Conservation (phyloP, 225 moss, liverwort and hornwort species). For the Polytrichum formosum region DNA sequence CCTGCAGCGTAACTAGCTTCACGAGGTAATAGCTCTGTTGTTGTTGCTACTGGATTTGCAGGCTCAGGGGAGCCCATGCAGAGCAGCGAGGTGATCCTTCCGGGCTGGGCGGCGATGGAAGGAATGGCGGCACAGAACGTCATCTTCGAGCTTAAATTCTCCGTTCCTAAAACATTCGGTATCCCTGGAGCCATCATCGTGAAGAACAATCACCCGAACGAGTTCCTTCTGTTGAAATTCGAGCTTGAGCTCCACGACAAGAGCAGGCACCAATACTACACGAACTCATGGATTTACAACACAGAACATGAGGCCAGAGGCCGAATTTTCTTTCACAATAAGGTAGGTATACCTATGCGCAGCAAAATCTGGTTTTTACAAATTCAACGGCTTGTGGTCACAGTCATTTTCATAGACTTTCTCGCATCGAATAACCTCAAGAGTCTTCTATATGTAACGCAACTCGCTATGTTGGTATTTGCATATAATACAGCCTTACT, state of each 20-base stretch:
- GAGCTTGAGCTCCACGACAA: conserved; percentile 28
- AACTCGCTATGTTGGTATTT: too few species aligned
- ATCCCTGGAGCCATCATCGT: conserved; percentile 66
- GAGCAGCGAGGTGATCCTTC: conserved; percentile 20
- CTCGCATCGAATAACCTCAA: too few species aligned
- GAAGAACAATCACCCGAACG: conserved; percentile 62
- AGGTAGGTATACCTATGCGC: conserved; percentile 18
- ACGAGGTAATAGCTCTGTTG: too few species aligned
- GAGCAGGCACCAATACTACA: conserved; percentile 29
- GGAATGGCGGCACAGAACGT: conserved; percentile 13
- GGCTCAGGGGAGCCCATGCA: conserved; percentile 13
- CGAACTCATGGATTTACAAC: conserved; percentile 65
- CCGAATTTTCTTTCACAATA: conserved; percentile 72
- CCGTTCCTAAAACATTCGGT: conserved; percentile 51
- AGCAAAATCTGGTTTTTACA: too few species aligned
- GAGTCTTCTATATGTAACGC: too few species aligned
- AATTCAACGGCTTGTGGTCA: too few species aligned
- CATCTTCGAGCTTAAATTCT: conserved; percentile 22
- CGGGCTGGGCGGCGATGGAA: conserved; percentile 39
- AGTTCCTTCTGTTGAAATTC: conserved; percentile 58
- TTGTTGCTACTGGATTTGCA: conserved; percentile 8
- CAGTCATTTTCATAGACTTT: too few species aligned
- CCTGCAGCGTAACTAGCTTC: too few species aligned
- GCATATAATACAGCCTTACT: conserved; percentile 34
- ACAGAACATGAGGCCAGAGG: conserved; percentile 10